Percentiles rank a stretch among this genome's conserved stretches.
phyloP scores from a whole-genome alignment of 1,139 yeast species.

The Sugiyamaella neomexicana region DNA sequence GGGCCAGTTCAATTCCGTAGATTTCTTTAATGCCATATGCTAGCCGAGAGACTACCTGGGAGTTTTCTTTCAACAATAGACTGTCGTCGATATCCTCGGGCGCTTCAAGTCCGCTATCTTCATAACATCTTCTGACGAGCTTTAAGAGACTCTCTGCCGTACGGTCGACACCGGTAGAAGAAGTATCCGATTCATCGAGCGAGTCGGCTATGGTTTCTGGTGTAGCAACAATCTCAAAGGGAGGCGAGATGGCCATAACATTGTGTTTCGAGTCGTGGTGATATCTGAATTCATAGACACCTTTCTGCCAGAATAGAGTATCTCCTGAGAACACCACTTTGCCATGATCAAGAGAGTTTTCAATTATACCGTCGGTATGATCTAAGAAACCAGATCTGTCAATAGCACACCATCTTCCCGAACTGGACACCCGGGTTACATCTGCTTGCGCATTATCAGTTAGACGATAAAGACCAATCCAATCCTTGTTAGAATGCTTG shows the following conservation, averaged over 20 bases:
- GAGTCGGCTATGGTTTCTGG: slow-evolving; percentile 41
- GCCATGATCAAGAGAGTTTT: slow-evolving; percentile 47
- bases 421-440: slow-evolving; percentile 61
- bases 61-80: slow-evolving; percentile 33
- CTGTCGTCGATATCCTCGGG: slow-evolving; percentile 31
- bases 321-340: slow-evolving; percentile 52
- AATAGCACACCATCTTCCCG: slow-evolving; percentile 69
- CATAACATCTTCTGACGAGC: slow-evolving; percentile 32
- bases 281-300: slow-evolving; percentile 74
- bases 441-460: slow-evolving; percentile 60
- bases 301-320: slow-evolving; percentile 64
- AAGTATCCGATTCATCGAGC: slow-evolving; percentile 5
- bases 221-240: slow-evolving; percentile 62
- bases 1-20: slow-evolving; percentile 40
- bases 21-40: slow-evolving; percentile 36
- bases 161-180: slow-evolving; percentile 34
- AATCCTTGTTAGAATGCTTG: slow-evolving; percentile 51
- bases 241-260: slow-evolving; percentile 64
- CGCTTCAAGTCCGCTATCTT: slow-evolving; percentile 27
- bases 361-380: slow-evolving; percentile 30
- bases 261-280: slow-evolving; percentile 71
- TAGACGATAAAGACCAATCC: slow-evolving; percentile 78
- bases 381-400: slow-evolving; percentile 41
- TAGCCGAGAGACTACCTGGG: slow-evolving; percentile 33
- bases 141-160: slow-evolving; percentile 37